Evolutionary conservation across 345 rosid species (phyloP), one percentile per base, ranked within the genome.

Genomic region (Murraya koenigii): DNA sequence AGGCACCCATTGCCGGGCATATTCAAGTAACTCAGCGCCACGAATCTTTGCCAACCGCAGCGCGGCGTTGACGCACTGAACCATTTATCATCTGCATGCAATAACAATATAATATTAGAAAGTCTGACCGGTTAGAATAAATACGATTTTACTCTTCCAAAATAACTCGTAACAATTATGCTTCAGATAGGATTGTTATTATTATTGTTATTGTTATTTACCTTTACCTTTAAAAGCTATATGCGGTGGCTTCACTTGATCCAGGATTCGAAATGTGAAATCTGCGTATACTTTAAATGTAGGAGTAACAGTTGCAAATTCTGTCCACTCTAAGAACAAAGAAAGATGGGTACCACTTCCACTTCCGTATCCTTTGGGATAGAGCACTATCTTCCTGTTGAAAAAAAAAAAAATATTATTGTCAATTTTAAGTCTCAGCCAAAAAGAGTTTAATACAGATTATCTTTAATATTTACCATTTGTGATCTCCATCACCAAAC

Each of bases 361-460:
- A 14, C 13, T 65, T 28, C 61, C 78, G 69, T 74, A 72, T 80
- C 83, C 88, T 28, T 56, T 72, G 0, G 86, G 87, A 82, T 72
- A 75, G 58, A 87, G 68, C 69, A 76, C 63, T 54, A 87, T 77
- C 71, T 75, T 82, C 88, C 88, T 85, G 81, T 47, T 7, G 7
- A 23, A 63, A 41, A 11, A 30, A 59, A 8, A 52, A 30, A 10
- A 22, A 63, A 13, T 0, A 1, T 1, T 39, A 17, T 36, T 36
- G 39, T 36, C 39, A 7, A 7, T 0, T 36, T 36, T 36, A 36
- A 36, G 39, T 36, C 39, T 36, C 39, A 36, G 39, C 7, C 6
- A 36, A 4, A 36, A 36, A 36, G 39, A 36, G 39, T 36, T 36
- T 36, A 7, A 36, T 36, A 6, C 7, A 54, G 22, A 13, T 44